Conservation (phyloP, 75 land plant species). For the Cunninghamia lanceolata region DNA sequence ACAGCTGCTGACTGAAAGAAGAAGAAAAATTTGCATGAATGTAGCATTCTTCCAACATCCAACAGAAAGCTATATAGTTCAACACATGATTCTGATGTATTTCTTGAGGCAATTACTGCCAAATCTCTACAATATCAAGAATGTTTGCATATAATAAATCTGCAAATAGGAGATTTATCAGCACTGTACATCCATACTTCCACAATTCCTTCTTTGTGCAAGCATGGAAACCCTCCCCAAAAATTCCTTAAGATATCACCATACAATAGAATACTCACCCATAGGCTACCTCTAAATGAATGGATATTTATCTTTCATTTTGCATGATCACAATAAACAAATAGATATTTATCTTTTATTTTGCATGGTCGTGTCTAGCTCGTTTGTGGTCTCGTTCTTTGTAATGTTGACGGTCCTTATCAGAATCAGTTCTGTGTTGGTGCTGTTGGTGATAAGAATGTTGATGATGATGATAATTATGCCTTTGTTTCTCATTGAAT, state of each 20-base stretch:
- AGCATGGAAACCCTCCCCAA: conserved; percentile 1
- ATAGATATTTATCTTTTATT: neutral
- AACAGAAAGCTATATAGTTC: neutral
- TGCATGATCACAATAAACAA: neutral
- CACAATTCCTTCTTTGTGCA: neutral
- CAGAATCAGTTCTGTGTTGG: conserved; percentile 10
- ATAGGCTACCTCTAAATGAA: neutral
- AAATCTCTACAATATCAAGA: conserved; percentile 8
- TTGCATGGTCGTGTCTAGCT: conserved; percentile 11
- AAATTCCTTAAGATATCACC: neutral
- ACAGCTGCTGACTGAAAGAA: neutral
- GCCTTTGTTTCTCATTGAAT: conserved; percentile 11
- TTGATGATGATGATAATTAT: conserved; percentile 9
- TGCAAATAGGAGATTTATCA: conserved; percentile 7
- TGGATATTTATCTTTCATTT: neutral
- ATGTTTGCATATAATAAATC: conserved; percentile 1
- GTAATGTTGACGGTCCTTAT: conserved; percentile 7
- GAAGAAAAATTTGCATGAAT: neutral
- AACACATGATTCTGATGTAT: neutral
- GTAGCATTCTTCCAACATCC: neutral
- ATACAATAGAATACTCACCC: conserved; percentile 4
- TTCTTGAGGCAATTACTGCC: conserved; percentile 1
- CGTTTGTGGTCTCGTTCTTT: conserved; percentile 12
- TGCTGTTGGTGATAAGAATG: conserved; percentile 10
- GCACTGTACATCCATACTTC: conserved; percentile 9